phyloP scores from a whole-genome alignment of 2,329 filamentous ascomycete species.

The Hypoxylon sp. region DNA sequence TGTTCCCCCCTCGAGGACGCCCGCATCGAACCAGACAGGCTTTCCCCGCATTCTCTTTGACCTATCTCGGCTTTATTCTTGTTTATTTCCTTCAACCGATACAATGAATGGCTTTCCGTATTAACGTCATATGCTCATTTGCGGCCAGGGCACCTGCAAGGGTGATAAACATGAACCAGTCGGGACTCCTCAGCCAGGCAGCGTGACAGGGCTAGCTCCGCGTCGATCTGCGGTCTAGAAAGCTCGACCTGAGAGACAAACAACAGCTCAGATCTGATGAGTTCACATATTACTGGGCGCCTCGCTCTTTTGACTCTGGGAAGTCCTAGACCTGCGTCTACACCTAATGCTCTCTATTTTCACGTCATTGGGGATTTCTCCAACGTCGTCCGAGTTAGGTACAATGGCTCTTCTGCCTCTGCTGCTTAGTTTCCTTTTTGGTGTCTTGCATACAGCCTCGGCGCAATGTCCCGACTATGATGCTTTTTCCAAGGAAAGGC shows the following conservation, averaged over 20 bases:
- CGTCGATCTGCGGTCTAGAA: constrained; percentile 35
- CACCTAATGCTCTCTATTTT: constrained; percentile 17
- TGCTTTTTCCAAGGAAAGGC: constrained; percentile 67
- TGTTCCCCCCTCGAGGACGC: constrained; percentile 30
- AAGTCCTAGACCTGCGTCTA: constrained; percentile 22
- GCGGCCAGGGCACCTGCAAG: constrained; percentile 32
- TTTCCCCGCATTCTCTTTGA: constrained; percentile 41
- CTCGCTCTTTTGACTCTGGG: constrained; percentile 24
- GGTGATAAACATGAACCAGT: constrained; percentile 36
- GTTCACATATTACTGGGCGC: constrained; percentile 39
- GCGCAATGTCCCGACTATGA: constrained; percentile 73
- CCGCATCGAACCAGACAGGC: constrained; percentile 18
- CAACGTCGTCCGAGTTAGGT: constrained; percentile 20
- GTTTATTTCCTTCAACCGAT: constrained; percentile 26
- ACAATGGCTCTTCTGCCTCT: constrained; percentile 31
- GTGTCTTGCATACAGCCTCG: constrained; percentile 17
- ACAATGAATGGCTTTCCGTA: constrained; percentile 24
- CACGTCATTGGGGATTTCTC: constrained; percentile 15
- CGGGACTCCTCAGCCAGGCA: constrained; percentile 24
- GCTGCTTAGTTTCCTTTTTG: constrained; percentile 25
- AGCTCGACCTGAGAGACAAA: constrained; percentile 22
- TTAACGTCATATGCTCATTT: constrained; percentile 41
- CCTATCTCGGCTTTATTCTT: constrained; percentile 39
- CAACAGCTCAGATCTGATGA: constrained; percentile 19
- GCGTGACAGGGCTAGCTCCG: constrained; percentile 30